These are phyloP conservation scores for Macaranga tanarius DNA, from an alignment of 441 rosid species.

Conservation along the genomic window DNA sequence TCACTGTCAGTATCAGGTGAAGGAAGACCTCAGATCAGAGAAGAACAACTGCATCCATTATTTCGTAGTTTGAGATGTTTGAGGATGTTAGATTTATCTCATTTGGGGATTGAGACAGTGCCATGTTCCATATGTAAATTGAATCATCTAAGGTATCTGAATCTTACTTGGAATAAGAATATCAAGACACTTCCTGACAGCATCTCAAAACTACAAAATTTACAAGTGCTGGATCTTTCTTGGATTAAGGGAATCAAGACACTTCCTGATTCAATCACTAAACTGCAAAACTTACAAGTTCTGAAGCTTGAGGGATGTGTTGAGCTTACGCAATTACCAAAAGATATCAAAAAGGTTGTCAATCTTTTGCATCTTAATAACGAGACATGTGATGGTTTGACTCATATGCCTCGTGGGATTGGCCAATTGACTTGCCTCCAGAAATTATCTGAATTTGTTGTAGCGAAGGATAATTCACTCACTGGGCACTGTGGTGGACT, in stretches of 20 bases:
- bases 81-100: conserved; percentile 10
- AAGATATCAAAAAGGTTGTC: conserved; percentile 6
- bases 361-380: conserved; percentile 24
- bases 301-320: neutral
- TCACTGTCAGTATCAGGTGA: neutral
- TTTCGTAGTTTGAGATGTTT: conserved; percentile 13
- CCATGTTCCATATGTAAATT: neutral
- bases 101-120: neutral
- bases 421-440: conserved; percentile 23
- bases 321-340: conserved; percentile 16
- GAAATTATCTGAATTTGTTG: conserved; percentile 9
- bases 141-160: conserved; percentile 16
- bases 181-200: neutral
- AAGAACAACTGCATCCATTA: neutral
- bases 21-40: neutral
- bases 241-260: neutral
- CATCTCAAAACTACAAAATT: neutral
- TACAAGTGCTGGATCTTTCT: conserved; percentile 10
- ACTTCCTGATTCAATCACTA: conserved; percentile 9
- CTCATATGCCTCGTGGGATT: conserved; percentile 27
- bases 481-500: neutral
- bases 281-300: conserved; percentile 3
- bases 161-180: neutral
- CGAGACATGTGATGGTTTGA: conserved; percentile 11
- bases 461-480: neutral